Base-by-base conservation (phyloP, 116 monocot species). In the Trichopus zeylanicus region DNA sequence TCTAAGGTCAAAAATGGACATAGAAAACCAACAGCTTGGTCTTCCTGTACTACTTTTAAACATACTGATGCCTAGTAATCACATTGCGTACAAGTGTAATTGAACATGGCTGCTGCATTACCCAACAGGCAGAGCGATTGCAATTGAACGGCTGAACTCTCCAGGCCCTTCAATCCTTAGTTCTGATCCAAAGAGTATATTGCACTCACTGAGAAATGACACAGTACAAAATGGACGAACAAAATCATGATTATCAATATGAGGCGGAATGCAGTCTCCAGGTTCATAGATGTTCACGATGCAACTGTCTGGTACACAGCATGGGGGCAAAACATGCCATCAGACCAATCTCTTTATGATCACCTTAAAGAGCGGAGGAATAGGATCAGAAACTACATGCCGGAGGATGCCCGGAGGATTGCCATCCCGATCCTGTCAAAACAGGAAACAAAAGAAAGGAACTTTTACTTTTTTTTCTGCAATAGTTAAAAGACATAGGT, bases 281-380 rank as follows among this genome's bases (percentile, higher is more conserved):
- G 70, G 67, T 29, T 87, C 91, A 57, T 90, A 97, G 24, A 97
- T 91, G 52, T 91, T 87, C 23, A 97, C 75, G 29, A 82, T 87
- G 51, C 97, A 97, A 51, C 91, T 91, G 57, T 97, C 79, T 5
- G 91, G 91, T 30, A 97, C 56, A 35, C 85, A 91, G n/a, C 87
- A 70, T 2, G 71, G 49, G 18, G 91, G 84, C 8, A 97, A 67
- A 20, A 97, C 81, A 67, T 82, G 82, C 97, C 91, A 97, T 7
- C 75, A 53, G 28, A 97, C 78, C 55, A 97, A 38, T 26, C 87
- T 79, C 64, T 53, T 76, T 46, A 97, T 84, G 29, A 97, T 97
- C 33, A 69, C 57, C 65, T 85, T 91, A 53, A 97, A 82, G 15
- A 97, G 67, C 15, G 24, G 55, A 23, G 97, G 97, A 8, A 97